Evolutionary conservation across 306 rosid genomes (phyloP).

Genomic region (Fragaria nilgerrensis): DNA sequence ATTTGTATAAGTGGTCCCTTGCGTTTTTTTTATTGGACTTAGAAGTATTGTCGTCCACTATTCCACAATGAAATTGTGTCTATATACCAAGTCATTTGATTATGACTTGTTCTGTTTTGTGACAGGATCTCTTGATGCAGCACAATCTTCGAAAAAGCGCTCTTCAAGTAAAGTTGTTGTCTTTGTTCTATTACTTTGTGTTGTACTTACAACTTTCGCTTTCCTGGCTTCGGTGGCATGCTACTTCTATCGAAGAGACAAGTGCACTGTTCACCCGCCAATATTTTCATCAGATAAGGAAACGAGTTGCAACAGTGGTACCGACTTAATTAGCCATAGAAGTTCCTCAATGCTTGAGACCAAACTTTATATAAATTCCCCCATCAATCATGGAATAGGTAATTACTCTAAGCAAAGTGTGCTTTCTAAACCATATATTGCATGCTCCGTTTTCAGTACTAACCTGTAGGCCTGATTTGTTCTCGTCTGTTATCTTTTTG

Average conservation of each 20-base stretch:
- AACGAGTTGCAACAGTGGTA: slow-evolving; percentile 60
- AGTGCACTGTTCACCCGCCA: slow-evolving; percentile 43
- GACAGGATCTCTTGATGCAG: slow-evolving; percentile 55
- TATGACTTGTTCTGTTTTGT: slow-evolving; percentile 24
- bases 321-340: slow-evolving; percentile 59
- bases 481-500: slow-evolving; percentile 4
- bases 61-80: background rate
- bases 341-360: slow-evolving; percentile 50
- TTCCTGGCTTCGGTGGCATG: slow-evolving; percentile 57
- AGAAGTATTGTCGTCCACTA: background rate
- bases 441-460: background rate
- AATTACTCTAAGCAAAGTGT: background rate
- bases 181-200: slow-evolving; percentile 51
- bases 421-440: background rate
- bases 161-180: slow-evolving; percentile 59
- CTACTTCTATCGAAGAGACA: slow-evolving; percentile 50
- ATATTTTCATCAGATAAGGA: slow-evolving; percentile 56
- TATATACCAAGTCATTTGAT: background rate
- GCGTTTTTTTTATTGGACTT: background rate
- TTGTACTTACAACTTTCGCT: slow-evolving; percentile 61
- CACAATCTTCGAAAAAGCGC: slow-evolving; percentile 53
- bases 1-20: background rate
- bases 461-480: background rate
- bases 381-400: slow-evolving; percentile 53
- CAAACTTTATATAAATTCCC: slow-evolving; percentile 38